Evolutionary conservation across 2,329 filamentous ascomycete genomes (phyloP).

Genomic region (Trichoderma afroharzianum): DNA sequence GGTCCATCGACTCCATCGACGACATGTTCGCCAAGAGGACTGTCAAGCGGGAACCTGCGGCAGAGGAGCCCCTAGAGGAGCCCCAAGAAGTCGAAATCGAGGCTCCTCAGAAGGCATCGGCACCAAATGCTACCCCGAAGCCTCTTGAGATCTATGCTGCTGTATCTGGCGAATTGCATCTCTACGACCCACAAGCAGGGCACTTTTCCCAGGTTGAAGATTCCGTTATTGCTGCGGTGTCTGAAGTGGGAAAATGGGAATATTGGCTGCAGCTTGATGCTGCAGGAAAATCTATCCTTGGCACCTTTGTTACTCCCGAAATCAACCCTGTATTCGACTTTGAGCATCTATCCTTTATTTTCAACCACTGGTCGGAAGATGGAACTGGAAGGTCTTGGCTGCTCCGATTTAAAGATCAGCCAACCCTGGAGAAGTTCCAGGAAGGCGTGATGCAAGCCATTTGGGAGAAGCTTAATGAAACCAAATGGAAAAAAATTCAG

Average conservation of each 20-base stretch:
- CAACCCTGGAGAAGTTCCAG: constrained; percentile 80
- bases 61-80: constrained; percentile 18
- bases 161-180: constrained; percentile 79
- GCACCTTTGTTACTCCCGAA: constrained; percentile 79
- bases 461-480: constrained; percentile 93
- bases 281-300: constrained; percentile 67
- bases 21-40: constrained; percentile 50
- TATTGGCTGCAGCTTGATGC: constrained; percentile 91
- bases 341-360: constrained; percentile 97
- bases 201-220: constrained; percentile 79
- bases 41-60: constrained; percentile 42
- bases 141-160: constrained; percentile 69
- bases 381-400: constrained; percentile 95
- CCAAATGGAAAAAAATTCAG: constrained; percentile 91
- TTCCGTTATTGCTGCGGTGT: constrained; percentile 72
- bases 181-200: constrained; percentile 86
- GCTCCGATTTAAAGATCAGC: constrained; percentile 81
- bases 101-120: constrained; percentile 24
- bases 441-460: constrained; percentile 91
- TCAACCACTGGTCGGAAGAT: constrained; percentile 90
- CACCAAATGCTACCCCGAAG: constrained; percentile 50
- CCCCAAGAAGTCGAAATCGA: constrained; percentile 19
- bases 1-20: constrained; percentile 56
- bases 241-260: constrained; percentile 84
- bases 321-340: constrained; percentile 99